These are phyloP conservation scores for Fusarium heterosporum DNA, from an alignment of 2,329 filamentous ascomycete genomes.

Conservation along the genomic window DNA sequence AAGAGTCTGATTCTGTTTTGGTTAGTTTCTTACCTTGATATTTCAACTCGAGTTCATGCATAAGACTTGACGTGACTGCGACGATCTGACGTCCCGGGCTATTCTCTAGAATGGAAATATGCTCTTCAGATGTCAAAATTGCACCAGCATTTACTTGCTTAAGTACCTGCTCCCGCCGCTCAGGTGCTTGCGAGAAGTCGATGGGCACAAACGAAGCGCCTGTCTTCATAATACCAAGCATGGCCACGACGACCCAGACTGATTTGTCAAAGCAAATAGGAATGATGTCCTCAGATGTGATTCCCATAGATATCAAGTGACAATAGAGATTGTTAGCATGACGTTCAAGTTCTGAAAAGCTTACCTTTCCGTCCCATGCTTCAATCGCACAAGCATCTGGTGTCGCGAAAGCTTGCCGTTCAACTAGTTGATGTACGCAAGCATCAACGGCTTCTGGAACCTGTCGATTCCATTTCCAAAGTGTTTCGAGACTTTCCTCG, in stretches of 20 bases:
- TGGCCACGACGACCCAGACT: slow-evolving; percentile 39
- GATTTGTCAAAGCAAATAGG: slow-evolving; percentile 46
- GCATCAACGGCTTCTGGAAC: neutral
- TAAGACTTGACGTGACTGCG: neutral
- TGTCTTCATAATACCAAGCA: slow-evolving; percentile 43
- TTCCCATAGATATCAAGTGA: slow-evolving; percentile 48
- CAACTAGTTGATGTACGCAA: slow-evolving; percentile 50
- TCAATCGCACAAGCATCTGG: slow-evolving; percentile 40
- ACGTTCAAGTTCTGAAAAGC: slow-evolving; percentile 55
- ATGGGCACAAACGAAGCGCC: slow-evolving; percentile 41
- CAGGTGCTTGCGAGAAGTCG: slow-evolving; percentile 28
- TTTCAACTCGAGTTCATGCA: neutral
- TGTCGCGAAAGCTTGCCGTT: slow-evolving; percentile 37
- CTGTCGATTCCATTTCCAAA: neutral
- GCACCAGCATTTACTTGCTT: neutral
- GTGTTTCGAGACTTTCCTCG: neutral
- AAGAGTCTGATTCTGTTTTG: neutral
- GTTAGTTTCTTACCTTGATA: neutral
- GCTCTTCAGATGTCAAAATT: neutral
- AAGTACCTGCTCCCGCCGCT: slow-evolving; percentile 19
- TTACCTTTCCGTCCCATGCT: slow-evolving; percentile 50
- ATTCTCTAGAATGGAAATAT: neutral
- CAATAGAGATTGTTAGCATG: slow-evolving; percentile 53
- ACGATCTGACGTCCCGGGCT: neutral
- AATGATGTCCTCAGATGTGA: slow-evolving; percentile 44